Evolutionary conservation across 1,284 basidiomycete species (phyloP).

Genomic region (Amylostereum chailletii): DNA sequence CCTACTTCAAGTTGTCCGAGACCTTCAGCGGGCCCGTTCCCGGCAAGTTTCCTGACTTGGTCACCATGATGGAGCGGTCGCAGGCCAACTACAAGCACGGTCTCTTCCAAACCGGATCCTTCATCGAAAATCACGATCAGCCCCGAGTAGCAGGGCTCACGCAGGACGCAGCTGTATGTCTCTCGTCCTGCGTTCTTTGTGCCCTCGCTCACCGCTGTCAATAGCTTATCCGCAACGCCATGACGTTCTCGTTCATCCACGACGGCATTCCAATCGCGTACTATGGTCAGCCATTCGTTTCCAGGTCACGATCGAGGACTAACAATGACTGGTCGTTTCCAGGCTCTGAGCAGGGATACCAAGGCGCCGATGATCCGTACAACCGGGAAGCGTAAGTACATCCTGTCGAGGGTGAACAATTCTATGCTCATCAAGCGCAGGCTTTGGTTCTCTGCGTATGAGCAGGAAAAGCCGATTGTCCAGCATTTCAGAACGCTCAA

Average conservation of each 20-base stretch:
- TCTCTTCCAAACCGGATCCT: conserved; percentile 16
- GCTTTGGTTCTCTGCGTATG: conserved; percentile 50
- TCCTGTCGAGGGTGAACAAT: conserved; percentile 4
- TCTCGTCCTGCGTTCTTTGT: not conserved
- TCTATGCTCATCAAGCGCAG: conserved; percentile 22
- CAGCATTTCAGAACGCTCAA: conserved; percentile 48
- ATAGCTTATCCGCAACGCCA: conserved; percentile 22
- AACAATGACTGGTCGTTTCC: not conserved
- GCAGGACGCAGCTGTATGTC: conserved; percentile 23
- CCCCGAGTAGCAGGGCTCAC: conserved; percentile 33
- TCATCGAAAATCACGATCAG: conserved; percentile 54
- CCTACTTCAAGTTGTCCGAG: conserved; percentile 35
- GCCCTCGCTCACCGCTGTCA: not conserved
- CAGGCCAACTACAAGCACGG: conserved; percentile 25
- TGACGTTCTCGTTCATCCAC: conserved; percentile 26
- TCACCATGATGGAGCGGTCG: conserved; percentile 20
- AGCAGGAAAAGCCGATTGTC: conserved; percentile 41
- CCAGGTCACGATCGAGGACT: not conserved
- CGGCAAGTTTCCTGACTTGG: conserved; percentile 25
- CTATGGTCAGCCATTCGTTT: conserved; percentile 26
- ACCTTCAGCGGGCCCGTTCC: conserved; percentile 23
- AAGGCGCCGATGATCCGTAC: conserved; percentile 25
- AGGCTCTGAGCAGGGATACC: conserved; percentile 39
- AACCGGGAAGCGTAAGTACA: conserved; percentile 55
- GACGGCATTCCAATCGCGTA: conserved; percentile 50